Percentiles rank a stretch among this genome's conserved stretches.
phyloP scores from a whole-genome alignment of 2,329 filamentous ascomycete species.

The Hymenoscyphus occultus region DNA sequence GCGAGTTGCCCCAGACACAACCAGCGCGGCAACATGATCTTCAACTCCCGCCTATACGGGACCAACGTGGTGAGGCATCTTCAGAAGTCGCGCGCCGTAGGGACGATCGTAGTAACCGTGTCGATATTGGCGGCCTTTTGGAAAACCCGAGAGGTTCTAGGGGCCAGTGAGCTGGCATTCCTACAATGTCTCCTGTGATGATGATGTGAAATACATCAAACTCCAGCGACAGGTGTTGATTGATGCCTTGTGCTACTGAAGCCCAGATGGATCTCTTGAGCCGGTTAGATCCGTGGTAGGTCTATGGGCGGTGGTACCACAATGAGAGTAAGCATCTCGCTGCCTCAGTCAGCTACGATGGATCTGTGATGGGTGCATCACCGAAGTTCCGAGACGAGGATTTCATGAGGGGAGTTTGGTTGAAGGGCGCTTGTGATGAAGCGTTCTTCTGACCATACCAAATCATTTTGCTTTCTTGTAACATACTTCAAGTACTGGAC shows the following conservation, averaged over 20 bases:
- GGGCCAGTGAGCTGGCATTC: slow-evolving; percentile 9
- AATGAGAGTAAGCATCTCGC: neutral
- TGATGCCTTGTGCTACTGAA: neutral
- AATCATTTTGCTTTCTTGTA: slow-evolving; percentile 22
- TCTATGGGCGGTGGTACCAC: neutral
- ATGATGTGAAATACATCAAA: neutral
- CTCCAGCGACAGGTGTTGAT: neutral
- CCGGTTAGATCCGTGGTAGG: neutral
- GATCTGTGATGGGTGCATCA: neutral
- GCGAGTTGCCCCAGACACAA: slow-evolving; percentile 43
- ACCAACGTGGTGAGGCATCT: slow-evolving; percentile 33
- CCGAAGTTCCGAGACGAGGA: too few relatives aligned
- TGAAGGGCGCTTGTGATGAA: neutral
- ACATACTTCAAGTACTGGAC: slow-evolving; percentile 18
- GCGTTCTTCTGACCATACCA: neutral
- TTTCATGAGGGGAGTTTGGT: neutral
- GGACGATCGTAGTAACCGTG: slow-evolving; percentile 51
- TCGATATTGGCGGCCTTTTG: slow-evolving; percentile 61
- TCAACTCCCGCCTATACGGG: slow-evolving; percentile 43
- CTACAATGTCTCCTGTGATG: neutral
- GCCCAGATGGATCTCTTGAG: neutral
- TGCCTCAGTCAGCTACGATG: neutral
- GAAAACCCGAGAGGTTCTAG: slow-evolving; percentile 44
- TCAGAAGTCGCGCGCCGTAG: slow-evolving; percentile 38
- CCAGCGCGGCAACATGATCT: slow-evolving; percentile 38